Conservation (phyloP, 1,139 yeast species). For the Fermentozyma sake region DNA sequence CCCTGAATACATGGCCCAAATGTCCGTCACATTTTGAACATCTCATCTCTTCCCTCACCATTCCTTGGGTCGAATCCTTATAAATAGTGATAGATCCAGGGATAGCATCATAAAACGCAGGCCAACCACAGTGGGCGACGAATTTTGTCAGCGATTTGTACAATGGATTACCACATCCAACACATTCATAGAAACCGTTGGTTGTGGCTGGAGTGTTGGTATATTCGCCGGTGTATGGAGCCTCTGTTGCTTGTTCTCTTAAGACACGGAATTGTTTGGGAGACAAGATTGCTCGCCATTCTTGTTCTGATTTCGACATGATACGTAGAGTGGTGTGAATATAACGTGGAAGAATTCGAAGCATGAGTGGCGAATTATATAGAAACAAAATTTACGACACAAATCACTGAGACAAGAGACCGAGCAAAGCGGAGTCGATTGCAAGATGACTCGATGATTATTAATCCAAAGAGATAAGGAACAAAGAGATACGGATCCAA, state of each 20-base stretch:
- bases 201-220: constrained; percentile 39
- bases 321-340: too few relatives aligned
- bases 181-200: constrained; percentile 74
- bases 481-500: too few relatives aligned
- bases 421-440: too few relatives aligned
- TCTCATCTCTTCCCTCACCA: constrained; percentile 81
- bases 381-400: too few relatives aligned
- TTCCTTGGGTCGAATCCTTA: constrained; percentile 64
- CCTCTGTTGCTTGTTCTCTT: constrained; percentile 79
- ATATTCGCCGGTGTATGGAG: constrained; percentile 76
- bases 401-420: too few relatives aligned
- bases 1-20: constrained; percentile 88
- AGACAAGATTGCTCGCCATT: constrained; percentile 77
- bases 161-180: constrained; percentile 76
- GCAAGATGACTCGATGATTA: too few relatives aligned
- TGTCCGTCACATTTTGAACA: constrained; percentile 92
- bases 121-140: constrained; percentile 96
- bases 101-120: constrained; percentile 86
- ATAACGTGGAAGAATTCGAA: too few relatives aligned
- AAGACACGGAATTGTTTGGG: constrained; percentile 79
- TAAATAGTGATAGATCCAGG: constrained; percentile 69
- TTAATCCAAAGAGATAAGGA: too few relatives aligned
- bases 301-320: constrained; percentile 47
- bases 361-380: too few relatives aligned
- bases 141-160: constrained; percentile 80